Percentiles rank a stretch among this genome's conserved stretches.
Evolutionary conservation across 176 grass and related monocot genomes (phyloP).

Genomic region (Leersia perrieri): DNA sequence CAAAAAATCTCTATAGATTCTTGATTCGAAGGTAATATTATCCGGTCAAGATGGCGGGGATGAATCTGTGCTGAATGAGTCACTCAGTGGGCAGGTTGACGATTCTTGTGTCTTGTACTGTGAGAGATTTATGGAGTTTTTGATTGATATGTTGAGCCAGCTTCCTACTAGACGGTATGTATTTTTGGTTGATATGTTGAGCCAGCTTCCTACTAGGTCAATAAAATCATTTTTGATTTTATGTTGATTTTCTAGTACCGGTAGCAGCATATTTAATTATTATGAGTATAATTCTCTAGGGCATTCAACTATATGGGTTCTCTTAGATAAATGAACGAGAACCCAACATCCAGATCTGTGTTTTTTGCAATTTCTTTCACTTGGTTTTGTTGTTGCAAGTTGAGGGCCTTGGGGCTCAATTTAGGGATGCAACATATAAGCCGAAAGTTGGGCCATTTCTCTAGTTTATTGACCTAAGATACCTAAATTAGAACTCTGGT

Average conservation of each 20-base stretch:
- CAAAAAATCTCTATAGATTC: constrained; percentile 52
- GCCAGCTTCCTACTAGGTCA: constrained; percentile 93
- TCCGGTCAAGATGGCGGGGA: constrained; percentile 44
- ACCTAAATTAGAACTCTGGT: neutral
- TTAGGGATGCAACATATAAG: neutral
- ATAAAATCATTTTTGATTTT: too few species aligned
- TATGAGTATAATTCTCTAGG: neutral
- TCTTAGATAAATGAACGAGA: constrained; percentile 16
- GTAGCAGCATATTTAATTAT: constrained; percentile 4
- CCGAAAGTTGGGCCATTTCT: neutral
- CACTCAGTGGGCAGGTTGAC: constrained; percentile 55
- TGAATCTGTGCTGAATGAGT: constrained; percentile 44
- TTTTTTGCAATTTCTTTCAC: constrained; percentile 10
- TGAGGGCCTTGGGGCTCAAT: neutral
- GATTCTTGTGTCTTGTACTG: constrained; percentile 94
- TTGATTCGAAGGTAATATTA: constrained; percentile 74
- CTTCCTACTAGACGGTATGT: constrained; percentile 87
- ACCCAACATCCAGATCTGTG: neutral
- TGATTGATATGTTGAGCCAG: constrained; percentile 99
- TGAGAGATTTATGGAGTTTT: constrained; percentile 98
- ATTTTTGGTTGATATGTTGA: constrained; percentile 94
- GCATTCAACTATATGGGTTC: neutral
- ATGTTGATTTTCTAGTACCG: constrained; percentile 11
- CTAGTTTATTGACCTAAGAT: constrained; percentile 3
- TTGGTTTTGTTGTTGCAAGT: neutral